Base-by-base conservation (phyloP, 1,284 basidiomycete species). In the Sphagnurus paluster region DNA sequence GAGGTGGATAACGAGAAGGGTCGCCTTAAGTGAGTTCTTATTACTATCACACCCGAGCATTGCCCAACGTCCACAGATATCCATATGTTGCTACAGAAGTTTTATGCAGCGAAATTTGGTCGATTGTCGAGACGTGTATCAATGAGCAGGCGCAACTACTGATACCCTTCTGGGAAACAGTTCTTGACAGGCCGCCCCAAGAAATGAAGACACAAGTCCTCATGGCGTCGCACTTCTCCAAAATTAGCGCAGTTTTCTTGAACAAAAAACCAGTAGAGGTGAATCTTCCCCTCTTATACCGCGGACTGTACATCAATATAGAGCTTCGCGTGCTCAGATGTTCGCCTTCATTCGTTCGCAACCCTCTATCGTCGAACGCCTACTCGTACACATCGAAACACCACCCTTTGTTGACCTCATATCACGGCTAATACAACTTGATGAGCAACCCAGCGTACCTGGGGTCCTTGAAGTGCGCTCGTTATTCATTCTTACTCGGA, bases 61-160 rank as follows among this genome's bases (percentile, higher is more conserved):
- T 32, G 28, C n/a, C 42, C 17, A 48, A 29, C 40, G 26, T 48
- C 48, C 28, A 43, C 21, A 96, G 94, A 68, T 98, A 95, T 66
- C 94, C 96, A 0, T 92, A 93, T 61, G 82, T 97, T 25, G 90
- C 93, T 13, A 94, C 95, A 13, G 97, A 99, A 67, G 93, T 99
- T 23, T 79, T 99, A 26, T 95, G 93, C 67, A 90, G 89, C 68
- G 95, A 98, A 60, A 86, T 97, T 66, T 97, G 93, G 87, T 90
- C 88, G 16, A 90, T 99, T 57, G 85, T 93, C 39, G 91, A 96
- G 64, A 90, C 90, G 2, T 90, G 95, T 60, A 77, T 97, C 59
- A 80, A 79, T 56, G 76, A 90, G 59, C 74, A 78, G 37, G 74
- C 83, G 17, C 79, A 85, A 54, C 73, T 95, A 42, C 75, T 94